Evolutionary conservation across 2,329 filamentous ascomycete genomes (phyloP).

Genomic region (Aaosphaeria arxii): DNA sequence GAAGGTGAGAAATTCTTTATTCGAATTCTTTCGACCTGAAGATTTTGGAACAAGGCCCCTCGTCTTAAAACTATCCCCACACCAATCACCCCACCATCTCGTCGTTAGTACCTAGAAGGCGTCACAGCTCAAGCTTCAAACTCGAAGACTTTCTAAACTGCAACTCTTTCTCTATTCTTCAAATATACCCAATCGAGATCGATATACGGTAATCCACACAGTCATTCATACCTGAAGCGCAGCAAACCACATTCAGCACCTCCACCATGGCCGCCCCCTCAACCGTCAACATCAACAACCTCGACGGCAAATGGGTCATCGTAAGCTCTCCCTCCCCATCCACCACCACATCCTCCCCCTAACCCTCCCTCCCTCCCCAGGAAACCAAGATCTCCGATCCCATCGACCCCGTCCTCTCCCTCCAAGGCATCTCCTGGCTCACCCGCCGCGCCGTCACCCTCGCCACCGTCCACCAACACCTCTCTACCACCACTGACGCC

Average conservation of each 20-base stretch:
- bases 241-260: not conserved
- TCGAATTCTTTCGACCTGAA: too few relatives aligned
- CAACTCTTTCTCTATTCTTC: too few relatives aligned
- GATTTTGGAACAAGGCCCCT: too few relatives aligned
- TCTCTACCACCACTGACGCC: conserved; percentile 49
- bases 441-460: conserved; percentile 68
- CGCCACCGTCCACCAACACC: conserved; percentile 65
- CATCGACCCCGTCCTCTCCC: conserved; percentile 64
- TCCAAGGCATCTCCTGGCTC: conserved; percentile 60
- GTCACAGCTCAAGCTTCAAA: too few relatives aligned
- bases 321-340: conserved; percentile 16
- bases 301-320: conserved; percentile 39
- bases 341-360: not conserved
- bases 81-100: too few relatives aligned
- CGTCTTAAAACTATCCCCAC: too few relatives aligned
- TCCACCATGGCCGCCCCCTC: conserved; percentile 36
- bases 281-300: conserved; percentile 28
- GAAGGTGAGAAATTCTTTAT: too few relatives aligned
- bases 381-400: conserved; percentile 72
- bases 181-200: too few relatives aligned
- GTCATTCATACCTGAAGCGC: too few relatives aligned
- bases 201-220: too few relatives aligned
- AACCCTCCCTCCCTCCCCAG: conserved; percentile 41
- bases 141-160: too few relatives aligned
- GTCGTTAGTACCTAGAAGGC: too few relatives aligned